Base-by-base conservation (phyloP, 1,284 basidiomycete genomes). In the Leccinum insolens region DNA sequence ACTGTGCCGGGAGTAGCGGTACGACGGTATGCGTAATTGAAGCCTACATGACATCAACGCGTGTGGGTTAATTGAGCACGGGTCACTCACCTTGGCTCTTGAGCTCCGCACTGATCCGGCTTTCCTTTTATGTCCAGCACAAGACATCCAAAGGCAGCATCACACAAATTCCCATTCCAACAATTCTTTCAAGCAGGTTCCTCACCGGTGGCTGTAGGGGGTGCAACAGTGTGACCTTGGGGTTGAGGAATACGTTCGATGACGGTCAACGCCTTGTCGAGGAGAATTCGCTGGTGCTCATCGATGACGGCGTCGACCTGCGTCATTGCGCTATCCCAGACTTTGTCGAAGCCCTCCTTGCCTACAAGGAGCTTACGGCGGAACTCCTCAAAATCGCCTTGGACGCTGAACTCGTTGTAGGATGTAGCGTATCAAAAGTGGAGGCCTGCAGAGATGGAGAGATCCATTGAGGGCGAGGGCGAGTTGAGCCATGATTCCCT, bases 111-210 rank as follows among this genome's bases (percentile, higher is more conserved):
- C 34, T 34, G 58, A 99, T 89, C 58, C 97, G 85, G 2, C 96
- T 96, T 69, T 98, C 96, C 72, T 34, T 91, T 91, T 74, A 99
- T 83, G 71, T 97, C 95, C 61, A 99, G 82, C 1, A 98, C 82
- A 55, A 99, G 86, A 17, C 89, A 90, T 2, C 97, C 98, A 72
- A 93, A 97, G 1, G 94, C 92, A 8, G 96, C 97, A 76, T 99
- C 97, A 68, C 96, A 95, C 55, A 98, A 81, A 75, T 97, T 96
- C 96, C 96, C 99, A 80, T 99, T 96, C 97, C 97, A 99, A 75
- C 93, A 95, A 79, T 96, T 99, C 82, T 95, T 99, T 97, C 96
- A 98, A 1, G 93, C 89, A 4, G 92, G 89, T 72, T 96, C 95
- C 76, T 96, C 95, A 8, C 85, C 83, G 8, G 84, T 82, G 28